phyloP scores from a whole-genome alignment of 2,329 filamentous ascomycete species.

The Colletotrichum chlorophyti region DNA sequence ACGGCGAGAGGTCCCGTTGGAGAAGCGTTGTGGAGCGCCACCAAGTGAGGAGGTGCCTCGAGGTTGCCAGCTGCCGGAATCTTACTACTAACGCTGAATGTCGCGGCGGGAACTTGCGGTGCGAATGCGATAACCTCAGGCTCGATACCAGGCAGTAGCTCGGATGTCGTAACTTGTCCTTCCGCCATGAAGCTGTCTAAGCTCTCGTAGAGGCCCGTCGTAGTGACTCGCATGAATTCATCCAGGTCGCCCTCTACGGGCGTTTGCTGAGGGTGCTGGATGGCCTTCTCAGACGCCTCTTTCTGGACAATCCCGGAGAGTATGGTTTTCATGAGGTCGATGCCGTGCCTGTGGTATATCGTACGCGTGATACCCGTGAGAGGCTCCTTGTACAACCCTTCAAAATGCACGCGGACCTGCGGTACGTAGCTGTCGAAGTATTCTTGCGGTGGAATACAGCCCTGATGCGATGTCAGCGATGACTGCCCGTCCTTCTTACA shows the following conservation, averaged over 20 bases:
- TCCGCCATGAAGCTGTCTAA: neutral
- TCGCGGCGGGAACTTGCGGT: too few relatives aligned
- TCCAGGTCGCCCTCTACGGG: conserved; percentile 9
- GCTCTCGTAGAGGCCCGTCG: conserved; percentile 4
- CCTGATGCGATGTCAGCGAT: conserved; percentile 39
- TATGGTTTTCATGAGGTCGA: conserved; percentile 48
- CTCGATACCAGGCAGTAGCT: too few relatives aligned
- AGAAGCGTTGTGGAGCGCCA: too few relatives aligned
- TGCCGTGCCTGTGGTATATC: conserved; percentile 49
- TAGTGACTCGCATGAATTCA: conserved; percentile 26
- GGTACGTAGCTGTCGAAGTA: conserved; percentile 52
- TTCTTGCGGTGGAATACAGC: conserved; percentile 39
- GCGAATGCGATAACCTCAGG: too few relatives aligned
- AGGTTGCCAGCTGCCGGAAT: too few relatives aligned
- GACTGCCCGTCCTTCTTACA: conserved; percentile 10
- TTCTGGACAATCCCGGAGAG: conserved; percentile 37
- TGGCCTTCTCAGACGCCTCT: neutral
- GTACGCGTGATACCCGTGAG: conserved; percentile 38
- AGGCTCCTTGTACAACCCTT: conserved; percentile 46
- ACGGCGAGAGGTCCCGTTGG: too few relatives aligned
- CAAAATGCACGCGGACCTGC: conserved; percentile 48
- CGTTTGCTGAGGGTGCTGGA: neutral
- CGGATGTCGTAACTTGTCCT: too few relatives aligned
- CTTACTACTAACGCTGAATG: too few relatives aligned
- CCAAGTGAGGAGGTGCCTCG: too few relatives aligned